Conservation (phyloP, 2,329 filamentous ascomycete genomes). For the Ambrosiella xylebori region DNA sequence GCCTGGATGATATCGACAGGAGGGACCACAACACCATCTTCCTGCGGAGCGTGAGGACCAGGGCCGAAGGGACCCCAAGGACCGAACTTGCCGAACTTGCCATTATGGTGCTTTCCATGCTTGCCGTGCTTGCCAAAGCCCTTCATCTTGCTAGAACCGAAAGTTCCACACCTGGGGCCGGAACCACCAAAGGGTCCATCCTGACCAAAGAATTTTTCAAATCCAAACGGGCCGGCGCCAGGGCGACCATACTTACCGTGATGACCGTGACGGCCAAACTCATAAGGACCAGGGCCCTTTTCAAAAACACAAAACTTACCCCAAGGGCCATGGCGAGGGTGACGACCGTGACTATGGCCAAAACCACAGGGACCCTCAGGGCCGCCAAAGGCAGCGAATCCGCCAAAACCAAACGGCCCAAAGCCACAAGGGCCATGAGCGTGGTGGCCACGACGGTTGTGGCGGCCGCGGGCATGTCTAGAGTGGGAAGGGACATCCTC, state of each 20-base stretch:
- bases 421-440: conserved; percentile 15
- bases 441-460: conserved; percentile 16
- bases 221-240: conserved; percentile 11
- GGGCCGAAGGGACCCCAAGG: conserved; percentile 13
- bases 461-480: conserved; percentile 17
- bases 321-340: conserved; percentile 14
- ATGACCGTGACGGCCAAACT: conserved; percentile 8
- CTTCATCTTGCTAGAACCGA: neutral
- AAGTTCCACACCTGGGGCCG: neutral
- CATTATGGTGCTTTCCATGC: conserved; percentile 5
- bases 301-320: neutral
- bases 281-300: neutral
- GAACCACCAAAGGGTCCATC: neutral
- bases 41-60: neutral
- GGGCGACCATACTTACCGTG: conserved; percentile 12
- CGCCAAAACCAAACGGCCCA: conserved; percentile 14
- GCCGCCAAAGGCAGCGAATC: neutral
- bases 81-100: conserved; percentile 11
- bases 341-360: conserved; percentile 14
- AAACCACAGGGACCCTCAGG: conserved; percentile 13
- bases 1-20: conserved; percentile 65
- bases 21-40: conserved; percentile 34
- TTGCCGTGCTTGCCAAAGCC: neutral
- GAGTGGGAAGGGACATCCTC: conserved; percentile 12
- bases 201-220: neutral